Conservation (phyloP, 768 basidiomycete genomes). For the Tylopilus subfusipes region DNA sequence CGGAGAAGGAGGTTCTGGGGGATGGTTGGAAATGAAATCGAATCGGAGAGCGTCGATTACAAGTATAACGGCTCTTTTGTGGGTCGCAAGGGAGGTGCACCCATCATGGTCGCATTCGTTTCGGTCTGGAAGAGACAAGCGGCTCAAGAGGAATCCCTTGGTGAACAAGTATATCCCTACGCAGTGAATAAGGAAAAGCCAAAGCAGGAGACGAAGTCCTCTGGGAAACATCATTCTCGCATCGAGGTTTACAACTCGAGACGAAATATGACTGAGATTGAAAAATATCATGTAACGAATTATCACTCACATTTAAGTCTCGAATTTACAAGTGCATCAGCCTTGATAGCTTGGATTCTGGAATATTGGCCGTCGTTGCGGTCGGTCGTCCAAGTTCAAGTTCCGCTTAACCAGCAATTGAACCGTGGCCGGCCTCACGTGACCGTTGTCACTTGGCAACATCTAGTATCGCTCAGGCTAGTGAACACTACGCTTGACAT, state of each 20-base stretch:
- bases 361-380: background rate
- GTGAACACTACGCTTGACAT: background rate
- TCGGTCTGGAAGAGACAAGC: conserved; percentile 37
- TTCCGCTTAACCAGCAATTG: too few relatives aligned
- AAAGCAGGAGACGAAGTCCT: conserved; percentile 39
- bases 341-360: background rate
- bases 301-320: background rate
- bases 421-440: conserved; percentile 8
- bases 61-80: conserved; percentile 77
- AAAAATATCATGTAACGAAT: background rate
- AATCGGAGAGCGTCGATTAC: conserved; percentile 92
- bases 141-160: conserved; percentile 85
- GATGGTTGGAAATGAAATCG: conserved; percentile 81
- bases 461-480: too few relatives aligned
- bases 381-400: background rate
- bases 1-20: conserved; percentile 51
- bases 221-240: conserved; percentile 18
- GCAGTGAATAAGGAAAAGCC: conserved; percentile 65
- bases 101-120: conserved; percentile 55
- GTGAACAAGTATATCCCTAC: conserved; percentile 88
- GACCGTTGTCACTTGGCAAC: background rate
- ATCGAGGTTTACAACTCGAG: background rate
- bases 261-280: background rate
- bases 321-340: background rate
- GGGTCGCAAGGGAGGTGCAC: conserved; percentile 46